A percentile compares a stretch with the other conserved stretches of the same genome.
phyloP scores from a whole-genome alignment of 179 eudicot genomes.

The Camellia oleifera region DNA sequence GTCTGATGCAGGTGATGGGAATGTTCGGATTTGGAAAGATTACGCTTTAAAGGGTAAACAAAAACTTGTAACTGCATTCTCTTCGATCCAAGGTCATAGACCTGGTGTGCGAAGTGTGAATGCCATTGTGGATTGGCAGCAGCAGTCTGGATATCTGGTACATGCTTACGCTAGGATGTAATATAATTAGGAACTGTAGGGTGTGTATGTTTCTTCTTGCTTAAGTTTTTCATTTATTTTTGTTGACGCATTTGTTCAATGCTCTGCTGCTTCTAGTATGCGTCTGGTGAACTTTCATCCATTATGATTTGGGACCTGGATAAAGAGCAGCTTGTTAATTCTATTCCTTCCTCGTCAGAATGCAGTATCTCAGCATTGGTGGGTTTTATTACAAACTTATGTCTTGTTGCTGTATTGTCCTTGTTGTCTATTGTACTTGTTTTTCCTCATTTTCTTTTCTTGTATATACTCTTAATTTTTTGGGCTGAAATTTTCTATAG shows the following conservation, averaged over 20 bases:
- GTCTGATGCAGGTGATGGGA: slow-evolving; percentile 68
- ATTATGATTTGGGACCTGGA: slow-evolving; percentile 91
- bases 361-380: slow-evolving; percentile 89
- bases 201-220: not conserved
- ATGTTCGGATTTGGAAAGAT: slow-evolving; percentile 85
- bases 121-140: slow-evolving; percentile 95
- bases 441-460: slow-evolving; percentile 4
- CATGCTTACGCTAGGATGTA: slow-evolving; percentile 32
- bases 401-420: not conserved
- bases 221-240: not conserved
- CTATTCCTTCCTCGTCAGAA: slow-evolving; percentile 62
- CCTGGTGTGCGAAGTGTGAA: slow-evolving; percentile 55
- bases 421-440: not conserved
- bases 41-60: slow-evolving; percentile 58
- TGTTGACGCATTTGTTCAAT: slow-evolving; percentile 10
- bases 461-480: not conserved
- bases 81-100: slow-evolving; percentile 67
- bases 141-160: slow-evolving; percentile 90
- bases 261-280: slow-evolving; percentile 42
- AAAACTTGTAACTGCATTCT: slow-evolving; percentile 87
- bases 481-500: not conserved
- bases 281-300: slow-evolving; percentile 68
- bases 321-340: slow-evolving; percentile 78
- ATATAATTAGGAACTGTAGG: slow-evolving; percentile 24
- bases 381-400: slow-evolving; percentile 22